phyloP scores from a whole-genome alignment of 176 grass and related monocot genomes.

The Zoysia pacifica region DNA sequence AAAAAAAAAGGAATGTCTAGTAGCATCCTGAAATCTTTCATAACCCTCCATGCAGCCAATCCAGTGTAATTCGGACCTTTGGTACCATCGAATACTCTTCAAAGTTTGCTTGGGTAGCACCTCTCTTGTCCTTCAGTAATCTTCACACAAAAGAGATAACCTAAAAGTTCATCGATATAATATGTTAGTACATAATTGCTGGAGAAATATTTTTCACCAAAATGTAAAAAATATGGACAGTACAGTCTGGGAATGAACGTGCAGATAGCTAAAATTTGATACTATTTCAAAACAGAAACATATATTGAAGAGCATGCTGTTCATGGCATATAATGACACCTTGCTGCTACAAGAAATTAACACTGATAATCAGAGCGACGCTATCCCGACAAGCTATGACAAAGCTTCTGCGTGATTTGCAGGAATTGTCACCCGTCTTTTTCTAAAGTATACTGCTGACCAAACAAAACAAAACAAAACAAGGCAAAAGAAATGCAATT shows the following conservation, averaged over 20 bases:
- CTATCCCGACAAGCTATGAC: constrained; percentile 42
- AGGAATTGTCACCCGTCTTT: constrained; percentile 51
- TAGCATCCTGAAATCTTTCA: background rate
- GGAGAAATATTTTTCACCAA: constrained; percentile 5
- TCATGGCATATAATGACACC: constrained; percentile 7
- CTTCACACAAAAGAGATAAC: too few relatives aligned
- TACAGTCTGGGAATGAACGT: constrained; percentile 1
- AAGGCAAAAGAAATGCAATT: constrained; percentile 40
- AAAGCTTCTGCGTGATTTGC: constrained; percentile 56
- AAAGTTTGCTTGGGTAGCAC: background rate
- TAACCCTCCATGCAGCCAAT: background rate
- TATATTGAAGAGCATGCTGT: constrained; percentile 14
- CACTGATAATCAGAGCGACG: constrained; percentile 19
- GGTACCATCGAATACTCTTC: too few relatives aligned
- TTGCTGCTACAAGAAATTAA: constrained; percentile 30
- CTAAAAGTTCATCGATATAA: background rate
- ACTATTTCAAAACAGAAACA: constrained; percentile 31
- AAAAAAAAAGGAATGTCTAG: background rate
- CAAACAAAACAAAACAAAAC: constrained; percentile 34
- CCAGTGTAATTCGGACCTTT: background rate
- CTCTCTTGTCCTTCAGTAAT: background rate
- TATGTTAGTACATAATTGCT: background rate
- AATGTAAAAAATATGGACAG: background rate
- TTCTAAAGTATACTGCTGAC: constrained; percentile 46
- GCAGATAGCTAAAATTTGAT: background rate